Percentiles rank a stretch among this genome's conserved stretches.
Conservation (phyloP, 345 rosid genomes). For the Iberis pinnata region DNA sequence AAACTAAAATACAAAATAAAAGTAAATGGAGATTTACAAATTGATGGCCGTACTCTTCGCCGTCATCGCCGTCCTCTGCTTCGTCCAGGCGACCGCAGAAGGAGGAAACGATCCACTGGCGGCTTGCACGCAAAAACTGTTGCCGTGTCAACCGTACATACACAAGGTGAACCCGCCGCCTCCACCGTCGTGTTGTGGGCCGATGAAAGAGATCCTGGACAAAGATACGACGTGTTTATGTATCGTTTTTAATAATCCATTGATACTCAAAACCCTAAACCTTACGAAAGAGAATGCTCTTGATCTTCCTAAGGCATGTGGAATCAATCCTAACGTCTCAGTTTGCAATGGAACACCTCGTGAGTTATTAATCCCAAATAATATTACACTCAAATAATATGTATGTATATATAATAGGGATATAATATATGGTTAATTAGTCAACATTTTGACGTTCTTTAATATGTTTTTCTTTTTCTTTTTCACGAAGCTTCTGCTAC, state of each 20-base stretch:
- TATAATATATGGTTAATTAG: too few relatives aligned
- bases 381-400: too few relatives aligned
- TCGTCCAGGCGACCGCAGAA: too few relatives aligned
- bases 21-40: too few relatives aligned
- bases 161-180: constrained; percentile 27
- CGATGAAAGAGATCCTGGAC: constrained; percentile 34
- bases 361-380: constrained; percentile 20
- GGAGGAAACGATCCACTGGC: too few relatives aligned
- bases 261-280: constrained; percentile 28
- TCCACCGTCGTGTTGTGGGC: constrained; percentile 44
- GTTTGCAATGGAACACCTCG: constrained; percentile 29
- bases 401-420: too few relatives aligned
- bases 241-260: constrained; percentile 26
- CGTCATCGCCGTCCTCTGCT: too few relatives aligned
- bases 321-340: constrained; percentile 33
- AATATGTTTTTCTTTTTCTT: too few relatives aligned
- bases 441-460: too few relatives aligned
- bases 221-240: constrained; percentile 42
- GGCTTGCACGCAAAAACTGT: constrained; percentile 36
- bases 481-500: too few relatives aligned
- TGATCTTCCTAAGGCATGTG: constrained; percentile 45
- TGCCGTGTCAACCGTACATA: constrained; percentile 42
- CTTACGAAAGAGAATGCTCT: constrained; percentile 41
- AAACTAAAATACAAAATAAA: too few relatives aligned
- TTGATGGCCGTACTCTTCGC: too few relatives aligned